phyloP scores from a whole-genome alignment of 306 rosid genomes.

The Trichosanthes cucumerina region DNA sequence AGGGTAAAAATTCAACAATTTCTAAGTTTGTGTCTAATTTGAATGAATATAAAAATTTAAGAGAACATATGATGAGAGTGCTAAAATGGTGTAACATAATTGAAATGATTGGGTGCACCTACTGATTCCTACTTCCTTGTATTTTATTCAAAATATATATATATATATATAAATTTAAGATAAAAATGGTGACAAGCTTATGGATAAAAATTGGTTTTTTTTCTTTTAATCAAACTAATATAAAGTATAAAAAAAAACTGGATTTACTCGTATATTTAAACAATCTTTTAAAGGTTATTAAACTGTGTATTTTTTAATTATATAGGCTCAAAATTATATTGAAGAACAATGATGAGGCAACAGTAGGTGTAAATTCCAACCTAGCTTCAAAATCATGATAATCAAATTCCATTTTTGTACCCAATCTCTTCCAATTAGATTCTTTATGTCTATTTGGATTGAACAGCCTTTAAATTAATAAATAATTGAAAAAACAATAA shows the following conservation, averaged over 20 bases:
- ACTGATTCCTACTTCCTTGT: too few relatives aligned
- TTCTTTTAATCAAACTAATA: not conserved
- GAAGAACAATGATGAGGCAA: not conserved
- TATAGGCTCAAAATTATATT: not conserved
- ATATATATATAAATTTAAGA: too few relatives aligned
- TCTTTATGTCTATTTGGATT: not conserved
- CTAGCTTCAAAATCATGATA: not conserved
- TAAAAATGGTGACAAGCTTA: too few relatives aligned
- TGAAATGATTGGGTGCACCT: too few relatives aligned
- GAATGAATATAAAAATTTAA: too few relatives aligned
- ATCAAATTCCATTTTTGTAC: not conserved
- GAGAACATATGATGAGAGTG: too few relatives aligned
- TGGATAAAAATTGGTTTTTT: too few relatives aligned
- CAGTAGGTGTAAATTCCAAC: not conserved
- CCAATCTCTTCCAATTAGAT: not conserved
- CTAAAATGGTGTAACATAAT: too few relatives aligned
- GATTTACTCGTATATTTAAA: not conserved
- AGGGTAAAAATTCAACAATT: too few relatives aligned
- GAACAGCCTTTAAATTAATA: not conserved
- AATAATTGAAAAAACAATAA: not conserved
- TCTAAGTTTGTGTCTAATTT: too few relatives aligned
- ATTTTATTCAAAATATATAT: too few relatives aligned
- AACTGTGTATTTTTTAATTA: not conserved
- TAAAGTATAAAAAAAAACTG: not conserved
- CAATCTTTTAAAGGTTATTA: not conserved